phyloP scores from a whole-genome alignment of 441 rosid genomes.

The Brassica balearica region DNA sequence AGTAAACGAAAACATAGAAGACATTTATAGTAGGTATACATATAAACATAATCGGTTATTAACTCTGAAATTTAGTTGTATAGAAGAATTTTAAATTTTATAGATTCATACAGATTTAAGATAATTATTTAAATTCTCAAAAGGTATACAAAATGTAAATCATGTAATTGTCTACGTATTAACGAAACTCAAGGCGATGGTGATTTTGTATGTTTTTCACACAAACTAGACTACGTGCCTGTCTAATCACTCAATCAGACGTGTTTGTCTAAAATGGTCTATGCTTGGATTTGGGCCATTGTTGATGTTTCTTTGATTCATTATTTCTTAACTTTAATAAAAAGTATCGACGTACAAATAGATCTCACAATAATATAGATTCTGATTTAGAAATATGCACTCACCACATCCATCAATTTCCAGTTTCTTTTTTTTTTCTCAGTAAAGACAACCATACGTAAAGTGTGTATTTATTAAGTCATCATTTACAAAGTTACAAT shows the following conservation, averaged over 20 bases:
- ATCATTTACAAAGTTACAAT: background rate
- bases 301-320: slow-evolving; percentile 19
- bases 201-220: slow-evolving; percentile 1
- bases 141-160: background rate
- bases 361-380: no score
- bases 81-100: background rate
- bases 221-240: background rate
- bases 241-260: background rate
- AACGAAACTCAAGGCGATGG: background rate
- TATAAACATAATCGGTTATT: background rate
- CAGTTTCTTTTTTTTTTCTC: background rate
- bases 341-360: background rate
- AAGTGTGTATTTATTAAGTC: background rate
- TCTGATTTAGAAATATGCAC: background rate
- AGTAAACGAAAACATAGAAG: no score
- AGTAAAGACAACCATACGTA: background rate
- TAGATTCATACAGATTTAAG: background rate
- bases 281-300: slow-evolving; percentile 16
- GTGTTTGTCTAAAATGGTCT: slow-evolving; percentile 1
- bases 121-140: background rate
- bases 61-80: background rate
- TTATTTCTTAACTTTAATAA: background rate
- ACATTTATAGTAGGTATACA: background rate
- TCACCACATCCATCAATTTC: slow-evolving; percentile 2
- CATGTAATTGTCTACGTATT: background rate